A percentile compares a stretch with the other conserved stretches of the same genome.
Conservation (phyloP, 768 basidiomycete species). For the Calocera viscosa region DNA sequence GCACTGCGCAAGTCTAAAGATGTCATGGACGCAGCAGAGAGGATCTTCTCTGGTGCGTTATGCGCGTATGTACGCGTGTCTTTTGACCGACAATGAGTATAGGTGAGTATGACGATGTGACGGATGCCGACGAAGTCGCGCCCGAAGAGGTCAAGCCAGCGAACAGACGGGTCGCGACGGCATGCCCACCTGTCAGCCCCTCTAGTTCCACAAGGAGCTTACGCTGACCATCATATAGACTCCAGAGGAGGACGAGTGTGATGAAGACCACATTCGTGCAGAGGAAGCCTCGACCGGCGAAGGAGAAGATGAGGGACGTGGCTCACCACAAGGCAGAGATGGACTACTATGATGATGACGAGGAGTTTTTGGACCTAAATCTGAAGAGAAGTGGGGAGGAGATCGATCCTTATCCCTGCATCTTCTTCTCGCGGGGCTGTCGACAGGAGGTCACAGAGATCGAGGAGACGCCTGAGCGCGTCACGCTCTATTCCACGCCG, state of each 20-base stretch:
- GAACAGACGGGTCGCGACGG: constrained; percentile 10
- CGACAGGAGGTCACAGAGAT: constrained; percentile 86
- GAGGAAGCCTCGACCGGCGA: constrained; percentile 29
- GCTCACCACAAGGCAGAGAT: constrained; percentile 11
- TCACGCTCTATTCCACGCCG: constrained; percentile 30
- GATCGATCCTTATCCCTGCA: constrained; percentile 83
- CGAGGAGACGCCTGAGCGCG: constrained; percentile 58
- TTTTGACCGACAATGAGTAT: background rate
- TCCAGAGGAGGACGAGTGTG: constrained; percentile 15
- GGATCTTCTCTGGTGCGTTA: constrained; percentile 43
- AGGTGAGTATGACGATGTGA: constrained; percentile 69
- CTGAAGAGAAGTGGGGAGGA: constrained; percentile 35
- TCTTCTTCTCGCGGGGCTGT: constrained; percentile 91
- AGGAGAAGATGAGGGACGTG: constrained; percentile 31
- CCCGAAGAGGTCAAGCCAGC: constrained; percentile 36
- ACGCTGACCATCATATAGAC: constrained; percentile 38
- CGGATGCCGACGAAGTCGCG: constrained; percentile 30
- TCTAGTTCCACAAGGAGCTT: constrained; percentile 11
- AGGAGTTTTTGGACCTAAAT: constrained; percentile 46
- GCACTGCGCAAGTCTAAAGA: constrained; percentile 73
- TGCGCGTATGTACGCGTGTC: no score
- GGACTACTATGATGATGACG: constrained; percentile 64
- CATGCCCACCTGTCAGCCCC: constrained; percentile 23
- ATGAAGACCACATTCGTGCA: constrained; percentile 34
- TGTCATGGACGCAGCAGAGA: constrained; percentile 85